Base-by-base conservation (phyloP, 2,329 filamentous ascomycete species). In the Rugonectria rugulosa region DNA sequence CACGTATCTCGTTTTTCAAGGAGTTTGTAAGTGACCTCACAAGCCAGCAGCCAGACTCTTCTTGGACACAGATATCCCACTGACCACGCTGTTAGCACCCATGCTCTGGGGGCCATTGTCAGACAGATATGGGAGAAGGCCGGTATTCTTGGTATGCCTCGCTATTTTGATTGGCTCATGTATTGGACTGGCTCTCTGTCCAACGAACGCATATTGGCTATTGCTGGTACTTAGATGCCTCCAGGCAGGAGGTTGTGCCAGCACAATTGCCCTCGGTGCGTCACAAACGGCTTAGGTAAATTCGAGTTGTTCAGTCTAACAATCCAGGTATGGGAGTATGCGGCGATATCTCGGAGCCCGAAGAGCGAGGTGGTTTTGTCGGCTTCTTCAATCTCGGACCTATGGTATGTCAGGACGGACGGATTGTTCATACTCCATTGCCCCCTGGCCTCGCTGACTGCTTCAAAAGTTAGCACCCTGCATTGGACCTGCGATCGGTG, bases 401-500 rank as follows among this genome's bases (percentile, higher is more conserved):
- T 1, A 72, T 73, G 70, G 46, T 54, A 41, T 27, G 24, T 27
- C 24, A n/a, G n/a, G n/a, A n/a, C n/a, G n/a, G n/a, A n/a, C n/a
- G n/a, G n/a, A 19, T 7, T 40, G 10, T 32, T 11, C 19, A 14
- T 24, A 12, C 11, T 9, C 8, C 9, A n/a, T 11, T 27, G 9
- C 15, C 12, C 7, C 9, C 14, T 4, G 2, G 8, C 19, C 7
- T 17, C 3, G 4, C 36, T 20, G 5, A n/a, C 24, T 10, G 19
- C 6, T 21, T 27, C 15, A 6, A 20, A 20, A 55, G 46, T 68
- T 81, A 17, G 78, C 75, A 0, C 79, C 79, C 6, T 76, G 79
- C 0, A 56, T 83, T 8, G 80, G 78, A 0, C 81, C 82, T 0
- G 73, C 81, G 0, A 75, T 84, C 20, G 81, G 81, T 0, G 82